A percentile compares a stretch with the other conserved stretches of the same genome.
Conservation (phyloP, 768 basidiomycete genomes). For the Amylocystis lapponica region DNA sequence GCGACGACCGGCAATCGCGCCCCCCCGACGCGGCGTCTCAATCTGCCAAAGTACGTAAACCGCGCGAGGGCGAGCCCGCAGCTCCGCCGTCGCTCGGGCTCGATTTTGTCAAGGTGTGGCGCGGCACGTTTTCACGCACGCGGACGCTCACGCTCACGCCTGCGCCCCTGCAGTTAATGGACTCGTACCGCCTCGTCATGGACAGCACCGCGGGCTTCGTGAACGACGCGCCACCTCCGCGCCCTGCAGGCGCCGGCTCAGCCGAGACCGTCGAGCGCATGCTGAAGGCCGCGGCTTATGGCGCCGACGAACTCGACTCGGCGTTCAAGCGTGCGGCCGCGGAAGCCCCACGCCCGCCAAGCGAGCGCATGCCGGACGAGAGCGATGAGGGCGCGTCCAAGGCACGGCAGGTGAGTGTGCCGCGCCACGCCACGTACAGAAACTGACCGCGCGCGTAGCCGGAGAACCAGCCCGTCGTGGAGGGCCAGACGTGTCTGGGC, state of each 20-base stretch:
- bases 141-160: not conserved
- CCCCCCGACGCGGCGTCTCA: conserved; percentile 11
- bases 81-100: conserved; percentile 22
- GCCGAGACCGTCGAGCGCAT: conserved; percentile 37
- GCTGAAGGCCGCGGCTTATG: conserved; percentile 37
- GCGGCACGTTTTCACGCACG: not conserved
- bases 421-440: conserved; percentile 6
- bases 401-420: conserved; percentile 21
- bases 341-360: conserved; percentile 11
- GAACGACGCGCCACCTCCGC: conserved; percentile 17
- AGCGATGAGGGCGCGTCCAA: conserved; percentile 16
- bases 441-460: conserved; percentile 26
- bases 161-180: conserved; percentile 30
- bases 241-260: conserved; percentile 19
- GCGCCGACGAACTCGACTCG: conserved; percentile 40
- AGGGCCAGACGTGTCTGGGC: conserved; percentile 73
- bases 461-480: conserved; percentile 39
- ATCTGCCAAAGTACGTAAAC: conserved; percentile 11
- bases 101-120: conserved; percentile 38
- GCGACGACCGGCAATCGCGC: conserved; percentile 16
- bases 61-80: conserved; percentile 7
- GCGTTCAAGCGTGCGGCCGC: conserved; percentile 13
- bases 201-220: conserved; percentile 31
- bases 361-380: conserved; percentile 20
- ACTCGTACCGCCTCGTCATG: conserved; percentile 40